Evolutionary conservation across 208 protist species (phyloP), one percentile per base, ranked within the genome.

Genomic region (Wallacemonas sp.): DNA sequence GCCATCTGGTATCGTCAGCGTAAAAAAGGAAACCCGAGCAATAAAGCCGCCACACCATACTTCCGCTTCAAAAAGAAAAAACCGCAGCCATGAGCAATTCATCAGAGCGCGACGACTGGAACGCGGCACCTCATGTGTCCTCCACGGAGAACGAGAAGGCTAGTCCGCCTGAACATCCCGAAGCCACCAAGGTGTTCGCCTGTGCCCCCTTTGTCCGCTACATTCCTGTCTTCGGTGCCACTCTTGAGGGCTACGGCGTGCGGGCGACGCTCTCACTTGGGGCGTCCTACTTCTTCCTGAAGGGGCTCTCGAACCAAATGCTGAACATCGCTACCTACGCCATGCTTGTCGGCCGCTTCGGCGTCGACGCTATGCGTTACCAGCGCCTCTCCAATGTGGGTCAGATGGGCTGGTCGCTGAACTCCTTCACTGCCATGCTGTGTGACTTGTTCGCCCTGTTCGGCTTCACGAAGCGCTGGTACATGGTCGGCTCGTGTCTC

Each of bases 381-480:
- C 72, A 88, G 72, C 58, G 76, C 24, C 63, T 79, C 38, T 47
- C 60, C n/a, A 47, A 34, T 19, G 64, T 85, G 38, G 60, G 39
- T 27, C 46, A 30, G 19, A 76, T 85, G 68, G 75, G 67, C 38
- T 85, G 78, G 70, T 77, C 75, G 34, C 68, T 88, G 30, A 80
- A 85, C 60, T 70, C 72, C 5, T 33, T 82, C 26, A 62, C 68
- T 24, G 75, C 69, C 30, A 67, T 80, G 49, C 19, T 80, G 8
- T 80, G 72, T 56, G 69, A 83, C 56, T 61, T 55, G 14, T 68
- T 85, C 38, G 33, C 68, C 28, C 56, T 88, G 9, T 60, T 75
- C 9, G 68, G 76, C 33, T 85, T 75, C 68, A 80, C 66, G 38
- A 85, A 83, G 71, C 64, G 75, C 19, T 81, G 67, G 66, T 82